phyloP scores from a whole-genome alignment of 2,329 filamentous ascomycete genomes.

The Trichophyton benhamiae region DNA sequence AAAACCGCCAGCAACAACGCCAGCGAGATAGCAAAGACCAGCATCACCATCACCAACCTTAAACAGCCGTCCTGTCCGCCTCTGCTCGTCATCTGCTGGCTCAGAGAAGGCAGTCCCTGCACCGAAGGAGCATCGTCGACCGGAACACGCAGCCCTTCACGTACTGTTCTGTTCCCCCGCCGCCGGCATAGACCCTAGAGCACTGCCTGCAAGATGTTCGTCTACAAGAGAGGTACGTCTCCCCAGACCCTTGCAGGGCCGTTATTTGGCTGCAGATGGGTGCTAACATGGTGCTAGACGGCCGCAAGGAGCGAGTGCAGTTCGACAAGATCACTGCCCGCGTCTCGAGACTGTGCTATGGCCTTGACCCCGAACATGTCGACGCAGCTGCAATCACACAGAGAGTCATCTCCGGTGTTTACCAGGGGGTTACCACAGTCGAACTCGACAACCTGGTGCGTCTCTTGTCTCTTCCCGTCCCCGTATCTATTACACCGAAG shows the following conservation, averaged over 20 bases:
- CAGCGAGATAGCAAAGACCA: no score
- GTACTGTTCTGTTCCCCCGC: background rate
- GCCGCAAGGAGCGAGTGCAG: slow-evolving; percentile 98
- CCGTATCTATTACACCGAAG: slow-evolving; percentile 13
- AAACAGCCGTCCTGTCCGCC: background rate
- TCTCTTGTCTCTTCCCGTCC: background rate
- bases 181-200: background rate
- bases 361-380: slow-evolving; percentile 87
- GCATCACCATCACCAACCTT: no score
- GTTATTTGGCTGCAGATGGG: background rate
- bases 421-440: slow-evolving; percentile 91
- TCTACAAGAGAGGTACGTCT: slow-evolving; percentile 49
- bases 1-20: no score
- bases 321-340: slow-evolving; percentile 99
- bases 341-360: slow-evolving; percentile 94
- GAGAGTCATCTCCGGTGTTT: slow-evolving; percentile 98
- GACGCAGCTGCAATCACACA: slow-evolving; percentile 97
- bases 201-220: slow-evolving; percentile 40
- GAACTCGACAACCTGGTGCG: slow-evolving; percentile 93
- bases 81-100: background rate
- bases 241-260: background rate
- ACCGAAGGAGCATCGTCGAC: background rate
- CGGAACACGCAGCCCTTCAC: background rate
- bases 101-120: background rate
- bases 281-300: slow-evolving; percentile 48